These are phyloP conservation scores for Corymbia citriodora DNA, from an alignment of 441 rosid species.

Conservation along the genomic window DNA sequence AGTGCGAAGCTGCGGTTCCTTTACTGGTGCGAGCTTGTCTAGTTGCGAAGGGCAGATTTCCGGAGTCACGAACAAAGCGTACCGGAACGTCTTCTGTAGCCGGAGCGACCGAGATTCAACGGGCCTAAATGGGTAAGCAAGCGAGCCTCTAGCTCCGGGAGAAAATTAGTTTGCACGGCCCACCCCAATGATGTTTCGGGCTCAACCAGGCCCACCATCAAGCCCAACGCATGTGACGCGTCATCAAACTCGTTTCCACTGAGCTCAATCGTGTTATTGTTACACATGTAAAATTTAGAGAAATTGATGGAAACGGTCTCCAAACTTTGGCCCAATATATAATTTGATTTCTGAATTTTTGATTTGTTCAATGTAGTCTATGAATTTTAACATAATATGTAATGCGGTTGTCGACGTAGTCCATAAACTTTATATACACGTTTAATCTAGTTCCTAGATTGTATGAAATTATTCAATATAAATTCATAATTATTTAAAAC, in stretches of 20 bases:
- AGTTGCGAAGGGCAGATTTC: fast-evolving
- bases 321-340: no score
- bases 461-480: no score
- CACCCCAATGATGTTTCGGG: background rate
- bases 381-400: no score
- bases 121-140: background rate
- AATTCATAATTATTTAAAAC: no score
- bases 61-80: background rate
- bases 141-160: no score
- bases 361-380: no score
- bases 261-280: background rate
- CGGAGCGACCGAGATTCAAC: background rate
- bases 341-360: no score
- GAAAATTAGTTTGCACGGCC: background rate
- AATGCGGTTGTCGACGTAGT: no score
- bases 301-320: no score
- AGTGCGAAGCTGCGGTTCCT: background rate
- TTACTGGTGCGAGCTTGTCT: background rate
- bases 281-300: background rate
- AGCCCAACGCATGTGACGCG: background rate
- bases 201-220: background rate
- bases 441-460: no score
- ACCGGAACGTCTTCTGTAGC: background rate
- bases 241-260: background rate
- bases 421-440: no score